Percentiles rank a stretch among this genome's conserved stretches.
Evolutionary conservation across 2,329 filamentous ascomycete genomes (phyloP).

Genomic region (Chaetomiaceae sp.): DNA sequence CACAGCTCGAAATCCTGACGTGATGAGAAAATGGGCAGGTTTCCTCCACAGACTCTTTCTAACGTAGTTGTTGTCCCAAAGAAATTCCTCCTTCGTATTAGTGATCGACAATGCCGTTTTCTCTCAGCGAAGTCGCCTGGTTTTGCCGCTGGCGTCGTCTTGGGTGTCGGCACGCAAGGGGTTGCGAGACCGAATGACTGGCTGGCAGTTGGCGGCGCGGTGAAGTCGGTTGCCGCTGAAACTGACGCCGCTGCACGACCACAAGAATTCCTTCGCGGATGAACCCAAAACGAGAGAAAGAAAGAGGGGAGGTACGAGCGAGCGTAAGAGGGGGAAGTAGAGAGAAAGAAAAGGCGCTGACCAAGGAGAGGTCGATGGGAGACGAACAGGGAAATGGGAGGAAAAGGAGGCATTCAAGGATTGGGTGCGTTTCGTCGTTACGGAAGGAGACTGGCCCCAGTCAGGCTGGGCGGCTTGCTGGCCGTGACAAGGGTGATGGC

Average conservation of each 20-base stretch:
- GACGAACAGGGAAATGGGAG: constrained; percentile 24
- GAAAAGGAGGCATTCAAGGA: constrained; percentile 27
- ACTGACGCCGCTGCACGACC: constrained; percentile 17
- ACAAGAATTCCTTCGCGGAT: constrained; percentile 15
- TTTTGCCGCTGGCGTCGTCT: constrained; percentile 14
- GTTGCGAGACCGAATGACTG: constrained; percentile 11
- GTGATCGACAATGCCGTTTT: constrained; percentile 19
- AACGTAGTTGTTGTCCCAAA: background rate
- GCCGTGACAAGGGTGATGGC: constrained; percentile 18
- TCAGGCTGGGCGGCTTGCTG: constrained; percentile 17
- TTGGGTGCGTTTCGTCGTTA: constrained; percentile 26
- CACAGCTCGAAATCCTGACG: background rate
- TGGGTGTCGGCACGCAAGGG: constrained; percentile 14
- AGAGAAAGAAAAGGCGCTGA: constrained; percentile 16
- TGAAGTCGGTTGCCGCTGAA: constrained; percentile 10
- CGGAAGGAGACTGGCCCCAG: constrained; percentile 25
- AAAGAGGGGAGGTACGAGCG: constrained; percentile 17
- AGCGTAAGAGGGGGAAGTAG: constrained; percentile 19
- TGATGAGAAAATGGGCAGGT: background rate
- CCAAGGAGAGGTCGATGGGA: constrained; percentile 11
- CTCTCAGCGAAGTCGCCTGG: constrained; percentile 4
- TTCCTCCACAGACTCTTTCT: background rate
- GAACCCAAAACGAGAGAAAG: constrained; percentile 21
- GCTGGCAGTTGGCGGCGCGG: constrained; percentile 13
- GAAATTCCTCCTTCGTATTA: constrained; percentile 8